Conservation (phyloP, 2,329 filamentous ascomycete genomes). For the Colletotrichum kahawae region DNA sequence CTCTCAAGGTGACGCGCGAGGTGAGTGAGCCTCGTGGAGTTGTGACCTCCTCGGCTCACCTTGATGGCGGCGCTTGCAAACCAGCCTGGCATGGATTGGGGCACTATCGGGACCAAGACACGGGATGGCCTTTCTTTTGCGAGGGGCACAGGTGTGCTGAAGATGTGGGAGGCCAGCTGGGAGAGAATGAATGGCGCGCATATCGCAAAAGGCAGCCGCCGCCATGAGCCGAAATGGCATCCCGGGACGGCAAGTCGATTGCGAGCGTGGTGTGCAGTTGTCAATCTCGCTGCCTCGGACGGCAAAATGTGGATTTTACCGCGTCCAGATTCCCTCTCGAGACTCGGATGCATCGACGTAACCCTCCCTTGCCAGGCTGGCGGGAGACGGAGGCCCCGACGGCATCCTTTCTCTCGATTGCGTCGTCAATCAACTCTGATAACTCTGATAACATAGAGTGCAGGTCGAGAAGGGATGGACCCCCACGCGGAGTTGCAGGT, state of each 20-base stretch:
- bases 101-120: background rate
- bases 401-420: background rate
- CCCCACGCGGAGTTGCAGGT: slow-evolving; percentile 5
- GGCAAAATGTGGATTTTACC: background rate
- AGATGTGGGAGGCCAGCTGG: background rate
- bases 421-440: background rate
- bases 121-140: background rate
- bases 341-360: background rate
- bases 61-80: background rate
- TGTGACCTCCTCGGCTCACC: background rate
- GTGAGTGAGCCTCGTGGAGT: background rate
- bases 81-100: background rate
- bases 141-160: background rate
- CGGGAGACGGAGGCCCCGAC: background rate
- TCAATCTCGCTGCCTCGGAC: background rate
- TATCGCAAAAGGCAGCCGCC: background rate
- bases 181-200: background rate
- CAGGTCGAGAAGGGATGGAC: background rate
- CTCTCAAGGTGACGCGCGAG: background rate
- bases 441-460: background rate
- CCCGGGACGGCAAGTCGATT: background rate
- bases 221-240: background rate
- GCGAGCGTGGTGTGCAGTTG: background rate
- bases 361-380: slow-evolving; percentile 6
- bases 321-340: background rate